Percentiles rank a stretch among this genome's conserved stretches.
Evolutionary conservation across 2,329 filamentous ascomycete genomes (phyloP).

Genomic region (Paracoccidioides brasiliensis): DNA sequence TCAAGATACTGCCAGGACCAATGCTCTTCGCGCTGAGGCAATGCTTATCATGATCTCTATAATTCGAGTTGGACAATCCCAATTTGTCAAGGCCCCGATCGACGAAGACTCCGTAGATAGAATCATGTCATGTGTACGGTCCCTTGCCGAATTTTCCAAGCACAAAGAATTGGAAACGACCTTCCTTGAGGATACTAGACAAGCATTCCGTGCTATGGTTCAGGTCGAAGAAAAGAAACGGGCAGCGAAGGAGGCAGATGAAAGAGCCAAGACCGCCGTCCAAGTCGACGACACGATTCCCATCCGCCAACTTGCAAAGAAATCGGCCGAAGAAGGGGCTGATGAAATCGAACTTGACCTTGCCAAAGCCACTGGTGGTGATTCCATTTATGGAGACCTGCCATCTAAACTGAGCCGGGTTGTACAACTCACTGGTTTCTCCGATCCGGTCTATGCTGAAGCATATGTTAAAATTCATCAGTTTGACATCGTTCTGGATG

Average conservation of each 20-base stretch:
- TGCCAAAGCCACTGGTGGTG: conserved; percentile 86
- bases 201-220: conserved; percentile 94
- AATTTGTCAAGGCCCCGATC: conserved; percentile 93
- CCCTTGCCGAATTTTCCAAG: conserved; percentile 75
- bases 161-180: conserved; percentile 84
- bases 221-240: conserved; percentile 96
- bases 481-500: conserved; percentile 95
- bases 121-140: conserved; percentile 94
- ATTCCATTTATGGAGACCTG: conserved; percentile 69
- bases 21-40: conserved; percentile 85
- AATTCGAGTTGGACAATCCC: conserved; percentile 93
- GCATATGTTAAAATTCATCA: conserved; percentile 98
- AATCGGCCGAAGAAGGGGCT: conserved; percentile 65
- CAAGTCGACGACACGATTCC: conserved; percentile 92
- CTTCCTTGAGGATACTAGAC: conserved; percentile 87
- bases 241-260: conserved; percentile 80
- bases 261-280: conserved; percentile 85
- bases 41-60: conserved; percentile 99
- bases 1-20: conserved; percentile 70
- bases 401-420: conserved; percentile 91
- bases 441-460: conserved; percentile 95
- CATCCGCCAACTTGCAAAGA: conserved; percentile 87
- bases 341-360: conserved; percentile 84
- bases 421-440: conserved; percentile 95
- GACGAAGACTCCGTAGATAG: conserved; percentile 97